Evolutionary conservation across 2,329 filamentous ascomycete genomes (phyloP), one percentile per base, ranked within the genome.

Genomic region (Neurospora sp.): DNA sequence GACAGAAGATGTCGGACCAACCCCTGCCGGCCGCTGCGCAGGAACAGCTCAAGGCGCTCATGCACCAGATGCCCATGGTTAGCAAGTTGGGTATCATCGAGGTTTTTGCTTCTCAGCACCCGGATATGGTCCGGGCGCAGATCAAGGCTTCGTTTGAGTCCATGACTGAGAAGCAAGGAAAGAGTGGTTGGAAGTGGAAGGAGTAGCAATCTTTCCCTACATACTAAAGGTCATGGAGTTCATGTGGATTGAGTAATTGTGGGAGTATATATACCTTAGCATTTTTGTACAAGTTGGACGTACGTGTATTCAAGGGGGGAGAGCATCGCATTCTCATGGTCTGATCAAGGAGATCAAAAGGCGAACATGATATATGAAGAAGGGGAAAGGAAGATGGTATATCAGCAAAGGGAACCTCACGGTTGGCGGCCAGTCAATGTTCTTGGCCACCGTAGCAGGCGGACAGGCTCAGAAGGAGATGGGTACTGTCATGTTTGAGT

Each of bases 61-160:
- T 96, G n/a, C 80, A 89, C 72, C 86, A 91, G 66, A 79, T 80
- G 73, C 77, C 77, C 19, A 80, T 78, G 52, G 82, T 93, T 67
- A 91, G 88, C 46, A 96, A 96, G 80, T 80, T 89, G 1, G 92
- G 91, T 8, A 81, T 96, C 74, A 84, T 93, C 9, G 92, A 95
- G 78, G 84, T 91, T 5, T 79, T 96, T 71, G 92, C 93, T 79
- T 90, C 91, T 77, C 85, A 88, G 74, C 93, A 95, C 74, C 87
- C 90, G 0, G 89, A 89, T 72, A 85, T 90, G 66, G 87, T 90
- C 1, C 92, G 90, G 75, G 87, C 88, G 23, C 86, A 89, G 33
- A 88, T 96, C 74, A 91, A 89, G 76, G 86, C 88, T 68, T 94
- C 91, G 0, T 81, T 96, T 23, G 88, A 88, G 71, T 80, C 81